Base-by-base conservation (phyloP, 495 filamentous ascomycete genomes). In the Hypoxylon trugodes region DNA sequence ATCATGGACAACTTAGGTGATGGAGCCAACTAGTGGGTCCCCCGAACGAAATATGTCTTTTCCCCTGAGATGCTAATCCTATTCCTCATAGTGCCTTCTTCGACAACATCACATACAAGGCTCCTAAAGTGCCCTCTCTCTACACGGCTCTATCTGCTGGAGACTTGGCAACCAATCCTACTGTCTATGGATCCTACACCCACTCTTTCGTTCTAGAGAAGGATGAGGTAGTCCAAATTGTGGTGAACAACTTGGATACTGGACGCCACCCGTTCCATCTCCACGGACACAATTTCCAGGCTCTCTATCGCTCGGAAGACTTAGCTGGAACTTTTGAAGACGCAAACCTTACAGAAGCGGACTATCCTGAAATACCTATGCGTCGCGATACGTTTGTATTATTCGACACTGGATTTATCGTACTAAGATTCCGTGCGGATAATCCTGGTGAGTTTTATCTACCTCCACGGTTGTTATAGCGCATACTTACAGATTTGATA, bases 191-290 rank as follows among this genome's bases (percentile, higher is more conserved):
- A 19, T 77, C 79, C 18, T 87, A 86, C 75, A 89, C 89, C 4
- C 83, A 95, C 68, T 67, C 88, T 0, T 84, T 87, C 61, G 77
- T 96, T 6, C 80, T 96, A 0, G 77, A 86, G 0, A 84, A 88
- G 43, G 81, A 81, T 40, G 77, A 95, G 19, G 74, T 91, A 5
- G 81, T 96, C 41, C 88, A 96, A 45, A 87, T 96, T 35, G 76
- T 93, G 18, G 69, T 96, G 6, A 95, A 95, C 83, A 96, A 95
- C 70, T 68, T 82, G 16, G 89, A 93, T 62, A 68, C 82, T 0
- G 89, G 89, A 38, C 73, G 84, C 7, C 92, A 96, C 71, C 92
- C 92, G 0, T 95, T 95, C 82, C 91, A 96, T 78, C 78, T 96
- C 1, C 92, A 96, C 81, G 92, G 92, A 10, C 92, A 95, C 74